Evolutionary conservation across 163 green algal species (phyloP), one percentile per base, ranked within the genome.

Genomic region (Chloromonas sp.): DNA sequence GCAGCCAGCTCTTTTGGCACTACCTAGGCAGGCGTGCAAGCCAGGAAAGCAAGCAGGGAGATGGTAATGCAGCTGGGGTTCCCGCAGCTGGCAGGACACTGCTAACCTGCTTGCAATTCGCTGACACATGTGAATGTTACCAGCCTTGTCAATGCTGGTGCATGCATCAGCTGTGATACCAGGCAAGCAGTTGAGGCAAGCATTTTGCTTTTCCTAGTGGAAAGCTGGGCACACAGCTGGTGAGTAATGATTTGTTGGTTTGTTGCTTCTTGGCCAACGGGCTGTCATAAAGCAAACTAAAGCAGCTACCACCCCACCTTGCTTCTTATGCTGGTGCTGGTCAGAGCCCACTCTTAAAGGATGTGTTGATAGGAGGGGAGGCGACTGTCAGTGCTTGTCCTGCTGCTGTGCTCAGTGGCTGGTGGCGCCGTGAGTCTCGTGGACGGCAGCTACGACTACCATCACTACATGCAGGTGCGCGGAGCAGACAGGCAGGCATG

Each of bases 381-480:
- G 60, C 13, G 14, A 36, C 11, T 3, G 3, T 57, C 58, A 2
- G 0, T 77, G 70, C 58, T 2, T 60, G 14, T 15, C 60, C 0
- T n/a, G n/a, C 5, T 79, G 62, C 0, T 78, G 59, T 36, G 8
- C 1, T 76, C 87, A 90, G 89, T 70, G 60, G 77, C 85, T 71
- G 87, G 85, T 59, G 89, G 84, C 36, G 70, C 58, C 0, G 8
- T 86, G 70, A 83, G 81, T 74, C 83, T 94, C 5, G 85, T 98
- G 60, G 70, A 92, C 60, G 95, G 95, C 36, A 84, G 76, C 58
- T 98, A 98, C 79, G 92, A 96, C 62, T 98, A 98, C 89, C 93
- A 94, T 86, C 95, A 98, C 88, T 98, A 98, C 92, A 94, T 95
- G 91, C 93, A 96, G 91, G 92, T 93, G 74, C 81, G 82, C 58